phyloP scores from a whole-genome alignment of 495 filamentous ascomycete species.

The Sordaria brevicollis region DNA sequence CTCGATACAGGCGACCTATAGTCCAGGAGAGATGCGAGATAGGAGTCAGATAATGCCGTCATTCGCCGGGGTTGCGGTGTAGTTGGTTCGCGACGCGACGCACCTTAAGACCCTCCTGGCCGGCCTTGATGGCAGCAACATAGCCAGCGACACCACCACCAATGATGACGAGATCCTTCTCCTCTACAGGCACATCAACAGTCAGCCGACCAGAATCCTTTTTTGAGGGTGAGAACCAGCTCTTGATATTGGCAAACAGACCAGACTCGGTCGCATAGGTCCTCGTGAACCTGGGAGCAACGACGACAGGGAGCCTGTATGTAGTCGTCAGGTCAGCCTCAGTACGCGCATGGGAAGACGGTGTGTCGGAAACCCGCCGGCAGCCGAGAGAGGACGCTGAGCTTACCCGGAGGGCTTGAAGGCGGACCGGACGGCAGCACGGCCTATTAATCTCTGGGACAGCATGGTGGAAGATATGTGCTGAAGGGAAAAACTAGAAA shows the following conservation, averaged over 20 bases:
- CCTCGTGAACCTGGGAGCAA: slow-evolving; percentile 40
- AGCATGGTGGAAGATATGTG: slow-evolving; percentile 44
- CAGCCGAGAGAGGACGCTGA: slow-evolving; percentile 9
- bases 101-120: slow-evolving; percentile 95
- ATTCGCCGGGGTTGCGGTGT: not conserved
- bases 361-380: not conserved
- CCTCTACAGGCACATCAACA: slow-evolving; percentile 43
- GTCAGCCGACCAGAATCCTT: slow-evolving; percentile 11
- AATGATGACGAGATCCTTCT: slow-evolving; percentile 88
- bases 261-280: slow-evolving; percentile 75
- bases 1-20: slow-evolving; percentile 91
- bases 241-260: slow-evolving; percentile 29
- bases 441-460: slow-evolving; percentile 56
- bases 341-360: not conserved
- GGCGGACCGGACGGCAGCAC: slow-evolving; percentile 54
- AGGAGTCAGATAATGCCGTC: slow-evolving; percentile 3
- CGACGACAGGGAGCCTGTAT: not conserved
- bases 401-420: slow-evolving; percentile 45
- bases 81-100: slow-evolving; percentile 4
- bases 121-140: slow-evolving; percentile 98
- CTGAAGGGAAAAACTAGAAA: slow-evolving; percentile 7
- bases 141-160: slow-evolving; percentile 98
- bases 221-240: not conserved
- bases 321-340: not conserved
- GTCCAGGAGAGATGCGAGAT: not conserved